Evolutionary conservation across 208 protist species (phyloP).

Genomic region (Porcisia deanei): DNA sequence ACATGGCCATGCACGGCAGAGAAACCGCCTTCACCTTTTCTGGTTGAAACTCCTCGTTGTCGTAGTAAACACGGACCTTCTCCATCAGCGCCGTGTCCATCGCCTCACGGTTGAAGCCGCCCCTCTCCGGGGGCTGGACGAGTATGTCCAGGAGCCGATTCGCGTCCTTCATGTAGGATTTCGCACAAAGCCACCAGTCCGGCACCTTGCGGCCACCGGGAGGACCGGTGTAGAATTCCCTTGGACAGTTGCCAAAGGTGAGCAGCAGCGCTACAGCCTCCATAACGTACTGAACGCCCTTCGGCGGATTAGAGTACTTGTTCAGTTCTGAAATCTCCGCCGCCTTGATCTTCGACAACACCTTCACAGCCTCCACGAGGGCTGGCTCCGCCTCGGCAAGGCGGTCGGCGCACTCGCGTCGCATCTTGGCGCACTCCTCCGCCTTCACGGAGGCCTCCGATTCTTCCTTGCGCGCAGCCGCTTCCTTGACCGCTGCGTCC

Average conservation of each 20-base stretch:
- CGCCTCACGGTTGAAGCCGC: conserved; percentile 93
- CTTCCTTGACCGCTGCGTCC: conserved; percentile 90
- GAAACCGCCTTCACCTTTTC: conserved; percentile 94
- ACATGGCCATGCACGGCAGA: conserved; percentile 97
- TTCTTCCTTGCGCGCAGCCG: conserved; percentile 91
- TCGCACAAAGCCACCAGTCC: conserved; percentile 96
- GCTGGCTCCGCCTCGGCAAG: conserved; percentile 97
- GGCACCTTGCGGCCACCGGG: conserved; percentile 93
- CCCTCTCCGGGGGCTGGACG: conserved; percentile 83
- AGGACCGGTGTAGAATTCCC: conserved; percentile 93
- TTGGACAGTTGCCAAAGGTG: conserved; percentile 94
- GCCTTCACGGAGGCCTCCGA: conserved; percentile 92
- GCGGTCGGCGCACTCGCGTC: conserved; percentile 84
- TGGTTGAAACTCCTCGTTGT: conserved; percentile 92
- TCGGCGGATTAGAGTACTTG: conserved; percentile 95
- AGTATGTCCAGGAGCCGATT: conserved; percentile 92
- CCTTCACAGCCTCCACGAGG: conserved; percentile 92
- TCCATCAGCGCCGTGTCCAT: conserved; percentile 94
- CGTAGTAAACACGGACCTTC: conserved; percentile 94
- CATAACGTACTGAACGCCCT: conserved; percentile 97
- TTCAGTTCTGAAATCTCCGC: conserved; percentile 97
- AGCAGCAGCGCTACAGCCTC: conserved; percentile 96
- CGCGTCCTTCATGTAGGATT: conserved; percentile 93
- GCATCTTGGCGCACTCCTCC: conserved; percentile 94
- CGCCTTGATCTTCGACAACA: conserved; percentile 95